Conservation (phyloP, 2,329 filamentous ascomycete genomes). For the Tympanopsis confertula region DNA sequence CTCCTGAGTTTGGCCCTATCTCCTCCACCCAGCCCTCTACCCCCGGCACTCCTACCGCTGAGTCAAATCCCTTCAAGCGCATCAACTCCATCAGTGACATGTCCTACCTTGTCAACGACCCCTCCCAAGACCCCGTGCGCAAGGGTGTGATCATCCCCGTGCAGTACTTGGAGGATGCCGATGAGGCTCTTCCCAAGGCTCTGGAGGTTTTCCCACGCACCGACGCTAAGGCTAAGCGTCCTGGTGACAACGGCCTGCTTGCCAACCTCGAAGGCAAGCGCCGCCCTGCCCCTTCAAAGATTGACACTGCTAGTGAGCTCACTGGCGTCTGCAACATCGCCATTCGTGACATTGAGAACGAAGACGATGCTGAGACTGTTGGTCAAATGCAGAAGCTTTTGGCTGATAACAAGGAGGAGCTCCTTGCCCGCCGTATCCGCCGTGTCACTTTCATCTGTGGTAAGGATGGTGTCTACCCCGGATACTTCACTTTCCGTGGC, state of each 20-base stretch:
- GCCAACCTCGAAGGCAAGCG: constrained; percentile 67
- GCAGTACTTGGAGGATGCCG: constrained; percentile 84
- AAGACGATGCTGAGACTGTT: constrained; percentile 72
- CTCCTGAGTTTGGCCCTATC: constrained; percentile 75
- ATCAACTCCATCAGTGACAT: constrained; percentile 94
- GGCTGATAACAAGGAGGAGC: constrained; percentile 70
- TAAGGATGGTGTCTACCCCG: constrained; percentile 86
- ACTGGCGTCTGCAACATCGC: constrained; percentile 89
- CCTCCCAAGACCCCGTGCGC: constrained; percentile 65
- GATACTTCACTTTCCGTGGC: constrained; percentile 96
- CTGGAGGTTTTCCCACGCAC: constrained; percentile 67
- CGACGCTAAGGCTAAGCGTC: constrained; percentile 42
- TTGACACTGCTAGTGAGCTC: constrained; percentile 62
- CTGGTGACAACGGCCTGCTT: constrained; percentile 44
- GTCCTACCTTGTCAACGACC: constrained; percentile 70
- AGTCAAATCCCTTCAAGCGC: constrained; percentile 59
- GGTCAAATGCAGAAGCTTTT: constrained; percentile 66
- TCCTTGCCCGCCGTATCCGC: constrained; percentile 70
- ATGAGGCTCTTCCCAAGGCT: constrained; percentile 74
- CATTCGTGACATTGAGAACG: constrained; percentile 74
- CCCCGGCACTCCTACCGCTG: constrained; percentile 59
- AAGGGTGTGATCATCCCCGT: constrained; percentile 93
- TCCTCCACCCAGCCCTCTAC: constrained; percentile 73
- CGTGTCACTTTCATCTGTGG: constrained; percentile 94
- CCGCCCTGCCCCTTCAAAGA: constrained; percentile 37